Conservation (phyloP, 176 grass and related monocot species). For the Phoenix roebelenii region DNA sequence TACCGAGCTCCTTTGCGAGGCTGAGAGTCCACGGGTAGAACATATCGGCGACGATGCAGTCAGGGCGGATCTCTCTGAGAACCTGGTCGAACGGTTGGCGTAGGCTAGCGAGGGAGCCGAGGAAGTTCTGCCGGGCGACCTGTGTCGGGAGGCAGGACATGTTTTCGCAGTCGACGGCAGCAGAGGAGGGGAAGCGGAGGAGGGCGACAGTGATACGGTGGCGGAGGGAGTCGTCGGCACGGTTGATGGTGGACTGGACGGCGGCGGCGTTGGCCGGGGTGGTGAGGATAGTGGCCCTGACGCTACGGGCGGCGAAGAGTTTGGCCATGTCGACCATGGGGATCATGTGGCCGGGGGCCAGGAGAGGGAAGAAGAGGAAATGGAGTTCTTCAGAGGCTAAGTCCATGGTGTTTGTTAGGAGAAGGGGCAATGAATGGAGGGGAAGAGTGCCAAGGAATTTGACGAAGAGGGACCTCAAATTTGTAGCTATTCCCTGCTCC, state of each 20-base stretch:
- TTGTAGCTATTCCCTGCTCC: no score
- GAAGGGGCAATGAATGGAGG: no score
- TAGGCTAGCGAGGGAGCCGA: background rate
- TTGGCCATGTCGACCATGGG: no score
- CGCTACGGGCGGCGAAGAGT: no score
- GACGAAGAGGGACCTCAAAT: no score
- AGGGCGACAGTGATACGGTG: background rate
- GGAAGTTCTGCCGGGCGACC: background rate
- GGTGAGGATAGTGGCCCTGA: background rate
- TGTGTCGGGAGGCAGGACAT: no score
- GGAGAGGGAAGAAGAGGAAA: no score
- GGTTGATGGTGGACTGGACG: background rate
- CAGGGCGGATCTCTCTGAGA: background rate
- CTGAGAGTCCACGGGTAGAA: background rate
- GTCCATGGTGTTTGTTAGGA: no score
- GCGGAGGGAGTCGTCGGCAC: background rate
- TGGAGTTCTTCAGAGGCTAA: no score
- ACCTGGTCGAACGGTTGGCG: background rate
- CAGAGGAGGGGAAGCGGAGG: background rate
- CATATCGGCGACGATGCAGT: constrained; percentile 2
- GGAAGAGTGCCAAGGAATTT: no score
- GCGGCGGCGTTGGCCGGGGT: background rate
- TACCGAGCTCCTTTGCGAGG: background rate
- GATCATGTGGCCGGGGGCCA: no score
- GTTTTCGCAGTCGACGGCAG: no score